A percentile compares a stretch with the other conserved stretches of the same genome.
phyloP scores from a whole-genome alignment of 176 grass and related monocot species.

The sorghum (Sorghum bicolor) region DNA sequence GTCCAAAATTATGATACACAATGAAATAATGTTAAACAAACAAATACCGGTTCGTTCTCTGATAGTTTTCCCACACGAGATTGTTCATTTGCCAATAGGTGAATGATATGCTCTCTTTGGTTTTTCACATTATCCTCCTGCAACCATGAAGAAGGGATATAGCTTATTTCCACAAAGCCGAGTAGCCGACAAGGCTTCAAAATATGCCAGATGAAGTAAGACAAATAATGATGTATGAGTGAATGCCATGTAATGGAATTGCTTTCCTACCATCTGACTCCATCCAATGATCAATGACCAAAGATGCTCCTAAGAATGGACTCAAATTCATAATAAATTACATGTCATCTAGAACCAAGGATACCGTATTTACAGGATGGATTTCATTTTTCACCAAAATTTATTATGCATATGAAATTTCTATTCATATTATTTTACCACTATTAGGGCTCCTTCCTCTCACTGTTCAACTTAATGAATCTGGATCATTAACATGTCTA shows the following conservation, averaged over 20 bases:
- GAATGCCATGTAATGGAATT: neutral
- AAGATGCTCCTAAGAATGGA: neutral
- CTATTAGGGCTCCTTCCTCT: neutral
- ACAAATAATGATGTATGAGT: neutral
- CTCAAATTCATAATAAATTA: neutral
- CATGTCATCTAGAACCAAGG: neutral
- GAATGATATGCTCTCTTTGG: constrained; percentile 86
- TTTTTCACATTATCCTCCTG: constrained; percentile 88
- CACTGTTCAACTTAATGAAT: neutral
- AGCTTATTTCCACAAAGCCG: neutral
- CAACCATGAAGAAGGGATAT: constrained; percentile 16
- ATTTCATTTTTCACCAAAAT: neutral
- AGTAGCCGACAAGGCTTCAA: neutral
- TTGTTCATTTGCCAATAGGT: constrained; percentile 90
- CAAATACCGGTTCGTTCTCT: constrained; percentile 74
- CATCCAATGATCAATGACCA: neutral
- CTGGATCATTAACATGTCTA: neutral
- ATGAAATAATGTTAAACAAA: neutral
- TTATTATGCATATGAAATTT: neutral
- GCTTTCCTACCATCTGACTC: neutral
- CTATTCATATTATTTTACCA: neutral
- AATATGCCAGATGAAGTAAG: constrained; percentile 15
- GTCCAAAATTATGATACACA: neutral
- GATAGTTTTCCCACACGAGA: constrained; percentile 64
- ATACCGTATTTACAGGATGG: neutral